Conservation (phyloP, 2,329 filamentous ascomycete species). For the Pseudogymnoascus sp. region DNA sequence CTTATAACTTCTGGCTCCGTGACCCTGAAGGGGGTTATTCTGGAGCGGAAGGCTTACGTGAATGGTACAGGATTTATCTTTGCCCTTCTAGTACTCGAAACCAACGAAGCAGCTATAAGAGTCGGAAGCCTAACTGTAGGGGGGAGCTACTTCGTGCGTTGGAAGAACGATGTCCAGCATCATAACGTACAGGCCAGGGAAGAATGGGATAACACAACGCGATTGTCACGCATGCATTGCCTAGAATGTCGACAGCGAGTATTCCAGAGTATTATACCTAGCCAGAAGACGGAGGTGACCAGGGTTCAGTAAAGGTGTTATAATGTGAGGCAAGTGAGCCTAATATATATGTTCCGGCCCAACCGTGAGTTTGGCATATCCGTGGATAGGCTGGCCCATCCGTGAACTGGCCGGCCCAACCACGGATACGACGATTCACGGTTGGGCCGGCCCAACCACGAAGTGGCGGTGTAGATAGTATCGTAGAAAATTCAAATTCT, state of each 20-base stretch:
- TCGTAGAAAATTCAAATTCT: too few relatives aligned
- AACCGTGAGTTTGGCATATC: too few relatives aligned
- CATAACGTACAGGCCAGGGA: not conserved
- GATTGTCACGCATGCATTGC: not conserved
- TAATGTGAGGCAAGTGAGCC: not conserved
- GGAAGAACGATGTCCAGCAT: not conserved
- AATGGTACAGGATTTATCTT: not conserved
- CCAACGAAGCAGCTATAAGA: not conserved
- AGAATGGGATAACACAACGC: not conserved
- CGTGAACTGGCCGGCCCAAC: too few relatives aligned
- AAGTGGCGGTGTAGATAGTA: too few relatives aligned
- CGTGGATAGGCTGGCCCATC: too few relatives aligned
- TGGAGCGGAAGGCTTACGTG: not conserved
- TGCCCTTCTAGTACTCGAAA: not conserved
- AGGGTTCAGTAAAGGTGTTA: not conserved
- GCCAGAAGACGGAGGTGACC: not conserved
- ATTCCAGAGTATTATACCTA: not conserved
- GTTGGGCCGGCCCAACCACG: too few relatives aligned
- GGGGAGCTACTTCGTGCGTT: not conserved
- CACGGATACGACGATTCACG: too few relatives aligned
- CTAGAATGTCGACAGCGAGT: not conserved
- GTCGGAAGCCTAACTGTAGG: not conserved
- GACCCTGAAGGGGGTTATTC: not conserved
- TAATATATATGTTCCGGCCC: too few relatives aligned
- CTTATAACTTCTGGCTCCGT: not conserved